These are phyloP conservation scores for Phytophthora cactorum DNA, from an alignment of 352 stramenopile species.

Conservation along the genomic window DNA sequence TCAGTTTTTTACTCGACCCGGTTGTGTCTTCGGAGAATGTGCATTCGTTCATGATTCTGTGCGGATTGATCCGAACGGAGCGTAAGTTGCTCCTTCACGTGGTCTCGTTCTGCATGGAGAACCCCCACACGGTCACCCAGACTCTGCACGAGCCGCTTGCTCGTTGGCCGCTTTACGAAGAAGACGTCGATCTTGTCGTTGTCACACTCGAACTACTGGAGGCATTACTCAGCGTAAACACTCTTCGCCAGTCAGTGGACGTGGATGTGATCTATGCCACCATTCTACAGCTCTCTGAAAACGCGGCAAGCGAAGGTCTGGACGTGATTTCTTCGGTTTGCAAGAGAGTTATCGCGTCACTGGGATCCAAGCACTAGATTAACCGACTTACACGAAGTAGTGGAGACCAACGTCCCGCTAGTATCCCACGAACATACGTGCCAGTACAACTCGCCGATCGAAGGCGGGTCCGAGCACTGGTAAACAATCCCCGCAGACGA, in stretches of 20 bases:
- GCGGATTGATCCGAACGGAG: constrained; percentile 38
- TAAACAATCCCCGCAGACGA: constrained; percentile 47
- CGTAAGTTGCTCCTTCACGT: constrained; percentile 46
- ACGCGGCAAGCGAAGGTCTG: constrained; percentile 49
- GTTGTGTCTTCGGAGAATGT: constrained; percentile 56
- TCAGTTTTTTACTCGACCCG: constrained; percentile 48
- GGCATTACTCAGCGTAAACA: constrained; percentile 38
- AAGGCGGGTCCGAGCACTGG: constrained; percentile 40
- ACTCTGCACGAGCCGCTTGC: constrained; percentile 54
- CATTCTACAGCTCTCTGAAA: constrained; percentile 52
- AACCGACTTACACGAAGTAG: constrained; percentile 7
- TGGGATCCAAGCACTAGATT: constrained; percentile 28
- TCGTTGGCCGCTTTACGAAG: constrained; percentile 69
- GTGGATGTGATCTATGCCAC: constrained; percentile 54
- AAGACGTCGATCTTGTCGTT: constrained; percentile 65
- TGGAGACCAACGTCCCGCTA: constrained; percentile 35
- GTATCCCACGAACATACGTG: constrained; percentile 54
- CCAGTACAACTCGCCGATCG: constrained; percentile 58
- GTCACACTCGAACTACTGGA: constrained; percentile 57
- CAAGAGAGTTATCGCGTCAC: constrained; percentile 39
- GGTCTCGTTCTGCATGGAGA: constrained; percentile 43
- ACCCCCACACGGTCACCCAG: constrained; percentile 44
- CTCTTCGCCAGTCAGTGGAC: constrained; percentile 45
- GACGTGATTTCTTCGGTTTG: constrained; percentile 50
- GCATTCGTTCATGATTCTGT: constrained; percentile 57